Conservation (phyloP, 2,329 filamentous ascomycete species). For the Penicillium oxalicum region DNA sequence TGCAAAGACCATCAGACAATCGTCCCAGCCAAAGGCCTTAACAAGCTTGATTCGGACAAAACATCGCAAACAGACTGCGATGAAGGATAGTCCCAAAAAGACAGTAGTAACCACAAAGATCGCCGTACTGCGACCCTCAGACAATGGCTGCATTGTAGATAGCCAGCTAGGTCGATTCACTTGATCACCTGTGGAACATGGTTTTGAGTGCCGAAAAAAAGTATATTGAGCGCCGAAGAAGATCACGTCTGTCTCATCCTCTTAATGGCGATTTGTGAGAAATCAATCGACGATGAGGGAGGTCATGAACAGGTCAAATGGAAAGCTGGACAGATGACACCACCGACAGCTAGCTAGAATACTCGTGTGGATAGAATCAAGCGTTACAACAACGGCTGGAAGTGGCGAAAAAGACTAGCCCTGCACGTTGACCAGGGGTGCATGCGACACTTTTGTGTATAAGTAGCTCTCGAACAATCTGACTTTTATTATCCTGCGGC, state of each 20-base stretch:
- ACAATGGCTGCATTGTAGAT: slow-evolving; percentile 22
- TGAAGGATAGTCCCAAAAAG: slow-evolving; percentile 29
- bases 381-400: slow-evolving; percentile 7
- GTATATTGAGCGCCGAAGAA: too few relatives aligned
- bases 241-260: too few relatives aligned
- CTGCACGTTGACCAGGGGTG: slow-evolving; percentile 6
- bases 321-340: too few relatives aligned
- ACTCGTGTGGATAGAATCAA: slow-evolving; percentile 2
- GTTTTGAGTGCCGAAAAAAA: neutral
- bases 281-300: too few relatives aligned
- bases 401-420: slow-evolving; percentile 12
- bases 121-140: slow-evolving; percentile 26
- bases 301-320: too few relatives aligned
- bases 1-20: slow-evolving; percentile 32
- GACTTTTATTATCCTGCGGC: too few relatives aligned
- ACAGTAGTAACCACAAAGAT: slow-evolving; percentile 31
- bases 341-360: too few relatives aligned
- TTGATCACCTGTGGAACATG: too few relatives aligned
- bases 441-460: slow-evolving; percentile 6
- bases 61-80: slow-evolving; percentile 31
- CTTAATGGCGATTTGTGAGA: too few relatives aligned
- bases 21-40: slow-evolving; percentile 36
- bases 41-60: slow-evolving; percentile 32
- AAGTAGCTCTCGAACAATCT: slow-evolving; percentile 5
- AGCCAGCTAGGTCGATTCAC: too few relatives aligned